A percentile compares a stretch with the other conserved stretches of the same genome.
Conservation (phyloP, 768 basidiomycete genomes). For the Porphyrellus cyaneotinctus region DNA sequence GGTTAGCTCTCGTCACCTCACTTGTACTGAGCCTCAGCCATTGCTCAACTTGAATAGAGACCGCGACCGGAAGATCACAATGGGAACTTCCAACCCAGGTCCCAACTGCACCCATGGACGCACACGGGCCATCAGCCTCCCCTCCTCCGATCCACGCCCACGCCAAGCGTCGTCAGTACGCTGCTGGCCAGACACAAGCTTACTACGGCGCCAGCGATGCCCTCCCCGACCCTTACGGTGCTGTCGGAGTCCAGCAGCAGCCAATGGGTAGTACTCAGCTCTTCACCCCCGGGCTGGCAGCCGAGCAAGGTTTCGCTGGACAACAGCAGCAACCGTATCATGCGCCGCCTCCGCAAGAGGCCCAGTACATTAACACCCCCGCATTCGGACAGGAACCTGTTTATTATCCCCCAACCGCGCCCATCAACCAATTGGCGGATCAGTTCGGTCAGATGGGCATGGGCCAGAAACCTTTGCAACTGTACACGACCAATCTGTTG, state of each 20-base stretch:
- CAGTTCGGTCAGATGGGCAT: conserved; percentile 92
- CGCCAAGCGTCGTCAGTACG: conserved; percentile 85
- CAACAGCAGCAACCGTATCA: conserved; percentile 58
- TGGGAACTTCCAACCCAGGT: conserved; percentile 74
- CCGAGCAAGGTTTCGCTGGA: conserved; percentile 61
- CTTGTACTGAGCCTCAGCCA: conserved; percentile 4
- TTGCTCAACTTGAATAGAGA: conserved; percentile 51
- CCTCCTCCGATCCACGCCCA: conserved; percentile 42
- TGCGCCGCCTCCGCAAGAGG: conserved; percentile 40
- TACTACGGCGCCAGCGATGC: conserved; percentile 61
- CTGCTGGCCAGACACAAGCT: conserved; percentile 87
- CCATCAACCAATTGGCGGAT: conserved; percentile 62
- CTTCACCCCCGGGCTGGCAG: conserved; percentile 81
- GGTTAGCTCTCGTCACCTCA: conserved; percentile 48
- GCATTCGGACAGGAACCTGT: conserved; percentile 42
- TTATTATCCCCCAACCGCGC: conserved; percentile 36
- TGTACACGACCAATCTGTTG: conserved; percentile 88
- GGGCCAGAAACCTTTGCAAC: conserved; percentile 70
- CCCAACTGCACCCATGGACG: conserved; percentile 36
- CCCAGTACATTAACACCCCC: conserved; percentile 44
- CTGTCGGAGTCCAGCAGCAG: conserved; percentile 35
- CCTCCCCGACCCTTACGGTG: conserved; percentile 45
- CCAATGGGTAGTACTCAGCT: conserved; percentile 48
- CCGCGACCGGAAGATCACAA: conserved; percentile 75
- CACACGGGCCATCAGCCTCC: conserved; percentile 41